A percentile compares a stretch with the other conserved stretches of the same genome.
Evolutionary conservation across 1,284 basidiomycete genomes (phyloP).

Genomic region (Sporisorium sorghi): DNA sequence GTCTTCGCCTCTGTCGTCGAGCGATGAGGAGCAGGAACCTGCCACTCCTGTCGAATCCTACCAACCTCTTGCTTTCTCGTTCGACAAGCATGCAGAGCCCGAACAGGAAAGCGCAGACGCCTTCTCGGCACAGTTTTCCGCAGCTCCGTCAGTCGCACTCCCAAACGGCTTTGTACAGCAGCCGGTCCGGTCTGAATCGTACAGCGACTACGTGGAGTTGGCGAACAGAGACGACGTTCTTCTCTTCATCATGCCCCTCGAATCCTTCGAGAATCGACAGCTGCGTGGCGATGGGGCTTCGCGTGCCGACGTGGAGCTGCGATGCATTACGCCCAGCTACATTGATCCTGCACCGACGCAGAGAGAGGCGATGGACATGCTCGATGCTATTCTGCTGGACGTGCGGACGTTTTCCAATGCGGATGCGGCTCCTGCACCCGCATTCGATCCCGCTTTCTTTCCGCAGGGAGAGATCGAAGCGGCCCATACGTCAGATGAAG

Average conservation of each 20-base stretch:
- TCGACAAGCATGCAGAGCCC: not conserved
- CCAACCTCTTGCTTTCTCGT: not conserved
- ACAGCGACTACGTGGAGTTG: constrained; percentile 11
- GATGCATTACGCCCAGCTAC: constrained; percentile 11
- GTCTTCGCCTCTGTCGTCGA: not conserved
- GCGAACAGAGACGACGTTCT: constrained; percentile 27
- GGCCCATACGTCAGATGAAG: not conserved
- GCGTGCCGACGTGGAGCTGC: not conserved
- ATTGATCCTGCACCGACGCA: constrained; percentile 14
- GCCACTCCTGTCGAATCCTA: not conserved
- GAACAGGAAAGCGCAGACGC: not conserved
- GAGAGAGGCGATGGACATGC: constrained; percentile 9
- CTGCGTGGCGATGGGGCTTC: not conserved
- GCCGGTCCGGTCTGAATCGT: not conserved
- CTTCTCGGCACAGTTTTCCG: not conserved
- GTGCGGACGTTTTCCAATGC: constrained; percentile 7
- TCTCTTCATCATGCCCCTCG: constrained; percentile 17
- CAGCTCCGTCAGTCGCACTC: not conserved
- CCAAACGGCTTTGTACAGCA: not conserved
- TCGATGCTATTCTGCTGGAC: constrained; percentile 8
- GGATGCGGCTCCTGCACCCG: not conserved
- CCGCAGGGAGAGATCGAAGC: not conserved
- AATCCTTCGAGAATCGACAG: constrained; percentile 12
- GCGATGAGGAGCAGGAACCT: not conserved
- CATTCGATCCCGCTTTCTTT: not conserved